Evolutionary conservation across 768 basidiomycete genomes (phyloP).

Genomic region (Leccinum longicurvipes): DNA sequence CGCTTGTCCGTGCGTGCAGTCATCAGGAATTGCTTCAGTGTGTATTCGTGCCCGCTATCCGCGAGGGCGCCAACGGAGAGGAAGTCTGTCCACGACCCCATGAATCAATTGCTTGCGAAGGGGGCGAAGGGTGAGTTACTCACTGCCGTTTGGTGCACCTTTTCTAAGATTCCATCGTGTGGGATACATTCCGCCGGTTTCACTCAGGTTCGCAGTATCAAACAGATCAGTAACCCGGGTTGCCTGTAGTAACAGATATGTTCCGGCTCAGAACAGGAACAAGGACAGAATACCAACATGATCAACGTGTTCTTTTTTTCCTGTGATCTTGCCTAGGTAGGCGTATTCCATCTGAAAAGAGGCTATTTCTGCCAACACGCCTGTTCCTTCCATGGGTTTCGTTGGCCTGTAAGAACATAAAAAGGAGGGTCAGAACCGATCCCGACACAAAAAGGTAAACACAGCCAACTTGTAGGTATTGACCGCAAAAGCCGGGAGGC

Average conservation of each 20-base stretch:
- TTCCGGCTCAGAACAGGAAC: background rate
- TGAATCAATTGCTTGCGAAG: background rate
- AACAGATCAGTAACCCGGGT: conserved; percentile 47
- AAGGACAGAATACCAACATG: conserved; percentile 36
- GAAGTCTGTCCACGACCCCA: conserved; percentile 24
- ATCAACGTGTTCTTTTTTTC: conserved; percentile 59
- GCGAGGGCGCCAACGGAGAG: conserved; percentile 61
- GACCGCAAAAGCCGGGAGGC: conserved; percentile 70
- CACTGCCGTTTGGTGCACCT: conserved; percentile 47
- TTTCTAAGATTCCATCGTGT: conserved; percentile 49
- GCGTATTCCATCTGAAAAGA: conserved; percentile 81
- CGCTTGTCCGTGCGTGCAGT: conserved; percentile 58
- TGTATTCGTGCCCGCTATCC: conserved; percentile 76
- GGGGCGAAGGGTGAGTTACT: conserved; percentile 15
- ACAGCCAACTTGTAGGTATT: conserved; percentile 53
- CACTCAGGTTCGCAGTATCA: conserved; percentile 40
- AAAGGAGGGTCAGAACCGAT: background rate
- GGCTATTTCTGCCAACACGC: conserved; percentile 71
- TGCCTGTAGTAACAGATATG: conserved; percentile 34
- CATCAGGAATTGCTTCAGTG: conserved; percentile 68
- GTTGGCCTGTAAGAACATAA: background rate
- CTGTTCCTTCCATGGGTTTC: conserved; percentile 13
- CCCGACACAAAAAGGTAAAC: background rate
- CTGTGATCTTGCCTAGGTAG: conserved; percentile 77
- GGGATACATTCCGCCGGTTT: conserved; percentile 62